Evolutionary conservation across 805 yeast species (phyloP), one percentile per base, ranked within the genome.

Genomic region (Wickerhamiella cacticola): DNA sequence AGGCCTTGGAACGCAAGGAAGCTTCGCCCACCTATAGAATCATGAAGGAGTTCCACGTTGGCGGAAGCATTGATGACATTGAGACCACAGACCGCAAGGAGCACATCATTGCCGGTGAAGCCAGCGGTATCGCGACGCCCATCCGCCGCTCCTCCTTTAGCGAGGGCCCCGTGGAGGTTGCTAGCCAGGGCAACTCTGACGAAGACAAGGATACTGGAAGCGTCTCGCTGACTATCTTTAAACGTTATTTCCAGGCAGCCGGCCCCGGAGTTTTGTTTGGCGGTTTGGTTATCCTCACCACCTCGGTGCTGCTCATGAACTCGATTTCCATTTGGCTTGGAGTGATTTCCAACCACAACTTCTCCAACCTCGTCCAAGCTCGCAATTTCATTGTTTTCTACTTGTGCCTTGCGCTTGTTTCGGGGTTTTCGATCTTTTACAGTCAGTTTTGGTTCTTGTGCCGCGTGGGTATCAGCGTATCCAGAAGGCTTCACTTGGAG

Each of bases 41-140:
- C 8, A 54, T 57, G 33, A 50, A 51, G 31, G 61, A 76, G 48
- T 65, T 75, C 39, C 95, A 92, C 12, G 73, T 85, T 45, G 68
- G 70, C 40, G 80, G 87, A 33, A 87, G 80, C 59, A 74, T 89
- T 49, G 97, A 92, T 61, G 76, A 84, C 16, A 87, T 89, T 62
- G 73, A 88, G 3, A 67, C 65, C 41, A 63, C 66, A 39, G 92
- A 88, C 33, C 69, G 69, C 50, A 88, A 89, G 62, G 94, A 95
- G 1, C 63, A 77, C 49, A 76, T 83, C n/a, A 75, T 64, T 55
- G 33, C 33, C 19, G 45, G 36, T 10, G 65, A 71, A 49, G 61
- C 62, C n/a, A 33, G 45, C 53, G 60, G 68, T 48, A 62, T 64
- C 48, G 56, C 36, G 5, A 26, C 44, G 2, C 38, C 49, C 28